phyloP scores from a whole-genome alignment of 2,329 filamentous ascomycete species.

The Thelonectria olida region DNA sequence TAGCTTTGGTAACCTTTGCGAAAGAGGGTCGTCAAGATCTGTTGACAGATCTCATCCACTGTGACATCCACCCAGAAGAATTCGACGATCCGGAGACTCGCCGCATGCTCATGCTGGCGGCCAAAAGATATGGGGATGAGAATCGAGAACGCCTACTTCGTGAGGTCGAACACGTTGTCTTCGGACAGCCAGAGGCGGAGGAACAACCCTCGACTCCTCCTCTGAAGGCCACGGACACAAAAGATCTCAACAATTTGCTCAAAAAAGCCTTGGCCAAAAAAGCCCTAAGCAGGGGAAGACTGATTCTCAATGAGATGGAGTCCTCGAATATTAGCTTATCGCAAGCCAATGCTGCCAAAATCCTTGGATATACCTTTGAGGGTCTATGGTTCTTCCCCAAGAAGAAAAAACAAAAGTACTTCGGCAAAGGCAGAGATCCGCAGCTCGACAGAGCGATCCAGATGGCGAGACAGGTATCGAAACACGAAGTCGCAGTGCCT shows the following conservation, averaged over 20 bases:
- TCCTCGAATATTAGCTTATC: constrained; percentile 39
- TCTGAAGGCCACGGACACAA: not conserved
- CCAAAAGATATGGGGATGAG: constrained; percentile 47
- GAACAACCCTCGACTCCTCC: constrained; percentile 30
- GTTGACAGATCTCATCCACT: constrained; percentile 56
- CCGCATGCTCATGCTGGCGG: constrained; percentile 48
- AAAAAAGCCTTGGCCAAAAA: constrained; percentile 15
- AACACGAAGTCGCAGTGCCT: constrained; percentile 48
- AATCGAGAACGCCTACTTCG: constrained; percentile 54
- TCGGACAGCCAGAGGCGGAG: constrained; percentile 19
- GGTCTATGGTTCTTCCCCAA: constrained; percentile 42
- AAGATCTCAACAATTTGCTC: constrained; percentile 37
- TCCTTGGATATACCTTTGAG: constrained; percentile 40
- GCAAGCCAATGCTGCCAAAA: constrained; percentile 38
- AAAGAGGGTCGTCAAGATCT: constrained; percentile 60
- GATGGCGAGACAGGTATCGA: constrained; percentile 40
- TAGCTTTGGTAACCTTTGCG: constrained; percentile 72
- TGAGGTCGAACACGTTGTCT: constrained; percentile 46
- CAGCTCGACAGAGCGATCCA: constrained; percentile 44
- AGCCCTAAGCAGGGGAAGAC: constrained; percentile 34
- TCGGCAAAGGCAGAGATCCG: constrained; percentile 28
- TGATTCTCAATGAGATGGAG: constrained; percentile 46
- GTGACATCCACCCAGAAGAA: constrained; percentile 64
- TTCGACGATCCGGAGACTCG: constrained; percentile 58
- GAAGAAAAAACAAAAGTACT: constrained; percentile 15